phyloP scores from a whole-genome alignment of 768 basidiomycete genomes.

The Boletales sp. region DNA sequence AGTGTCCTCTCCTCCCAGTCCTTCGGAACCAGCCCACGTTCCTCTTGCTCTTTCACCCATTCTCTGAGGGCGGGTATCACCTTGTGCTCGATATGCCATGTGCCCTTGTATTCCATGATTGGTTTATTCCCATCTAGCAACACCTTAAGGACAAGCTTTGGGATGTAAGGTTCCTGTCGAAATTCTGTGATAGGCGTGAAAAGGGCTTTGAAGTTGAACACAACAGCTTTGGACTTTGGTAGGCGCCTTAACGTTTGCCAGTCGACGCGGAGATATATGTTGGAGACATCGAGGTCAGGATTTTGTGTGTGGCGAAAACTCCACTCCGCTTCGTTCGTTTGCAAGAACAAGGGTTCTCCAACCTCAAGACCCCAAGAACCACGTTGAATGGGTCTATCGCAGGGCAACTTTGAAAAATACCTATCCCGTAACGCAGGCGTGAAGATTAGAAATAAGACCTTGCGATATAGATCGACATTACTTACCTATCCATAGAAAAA shows the following conservation, averaged over 20 bases:
- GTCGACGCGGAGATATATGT: conserved; percentile 47
- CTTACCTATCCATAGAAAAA: conserved; percentile 47
- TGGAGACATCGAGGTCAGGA: conserved; percentile 35
- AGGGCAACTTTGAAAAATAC: conserved; percentile 45
- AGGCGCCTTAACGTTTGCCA: conserved; percentile 54
- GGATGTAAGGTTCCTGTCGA: conserved; percentile 45
- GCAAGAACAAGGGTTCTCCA: conserved; percentile 47
- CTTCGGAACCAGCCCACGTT: conserved; percentile 41
- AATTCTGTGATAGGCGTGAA: conserved; percentile 48
- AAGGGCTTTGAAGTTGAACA: conserved; percentile 53
- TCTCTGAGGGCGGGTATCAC: conserved; percentile 42
- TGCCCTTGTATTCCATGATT: conserved; percentile 44
- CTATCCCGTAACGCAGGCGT: conserved; percentile 19
- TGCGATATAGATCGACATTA: conserved; percentile 11
- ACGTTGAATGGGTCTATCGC: conserved; percentile 48
- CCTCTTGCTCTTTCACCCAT: conserved; percentile 50
- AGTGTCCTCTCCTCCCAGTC: conserved; percentile 49
- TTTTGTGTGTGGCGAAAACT: conserved; percentile 30
- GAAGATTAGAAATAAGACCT: neutral
- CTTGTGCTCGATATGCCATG: conserved; percentile 39
- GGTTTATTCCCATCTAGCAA: conserved; percentile 37
- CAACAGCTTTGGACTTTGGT: conserved; percentile 44
- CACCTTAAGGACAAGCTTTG: conserved; percentile 42
- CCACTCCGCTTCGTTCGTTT: conserved; percentile 38
- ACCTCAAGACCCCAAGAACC: conserved; percentile 51